Evolutionary conservation across 352 stramenopile species (phyloP), one percentile per base, ranked within the genome.

Genomic region (Pythium dissimile): DNA sequence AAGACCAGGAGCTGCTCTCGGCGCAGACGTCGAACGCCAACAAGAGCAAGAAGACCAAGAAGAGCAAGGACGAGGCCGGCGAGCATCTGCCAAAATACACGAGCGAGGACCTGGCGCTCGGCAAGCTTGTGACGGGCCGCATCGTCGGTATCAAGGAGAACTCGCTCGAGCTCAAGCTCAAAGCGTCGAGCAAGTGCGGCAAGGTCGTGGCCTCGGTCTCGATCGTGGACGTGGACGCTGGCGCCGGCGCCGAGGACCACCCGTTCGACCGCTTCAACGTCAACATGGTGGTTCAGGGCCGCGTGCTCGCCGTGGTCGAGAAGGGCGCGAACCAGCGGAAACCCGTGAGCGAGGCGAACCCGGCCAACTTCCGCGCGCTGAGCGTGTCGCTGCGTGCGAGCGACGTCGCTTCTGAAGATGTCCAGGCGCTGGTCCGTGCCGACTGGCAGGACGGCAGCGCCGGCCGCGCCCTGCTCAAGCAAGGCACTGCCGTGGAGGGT

Each of bases 311-410:
- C 8, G 69, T 89, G 11, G 53, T 84, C 0, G 66, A 78, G 21
- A 94, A 94, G 66, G 86, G 86, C 23, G 71, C 80, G 21, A 94
- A 96, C 75, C 86, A 96, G 67, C 78, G 84, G 39, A 92, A 94
- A 64, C 74, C 84, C 32, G 78, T 96, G 21, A 88, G 80, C 38
- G 75, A 86, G 39, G 64, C 62, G 2, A 96, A 96, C 65, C 74
- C 80, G 0, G 78, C 77, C 18, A 88, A 75, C 57, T 94, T 90
- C 63, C 76, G 80, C 53, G 69, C 73, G 11, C 44, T 96, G 16
- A 76, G 86, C 47, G 43, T 96, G 13, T 92, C 84, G 30, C 66
- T 96, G 30, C 74, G 75, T n/a, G 47, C 67, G 9, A 59, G 72
- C 2, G 86, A 96, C 49, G 34, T 84, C 13, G 59, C 69, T 2